A percentile compares a stretch with the other conserved stretches of the same genome.
These are phyloP conservation scores for Tremella fuciformis DNA, from an alignment of 768 basidiomycete genomes.

Conservation along the genomic window DNA sequence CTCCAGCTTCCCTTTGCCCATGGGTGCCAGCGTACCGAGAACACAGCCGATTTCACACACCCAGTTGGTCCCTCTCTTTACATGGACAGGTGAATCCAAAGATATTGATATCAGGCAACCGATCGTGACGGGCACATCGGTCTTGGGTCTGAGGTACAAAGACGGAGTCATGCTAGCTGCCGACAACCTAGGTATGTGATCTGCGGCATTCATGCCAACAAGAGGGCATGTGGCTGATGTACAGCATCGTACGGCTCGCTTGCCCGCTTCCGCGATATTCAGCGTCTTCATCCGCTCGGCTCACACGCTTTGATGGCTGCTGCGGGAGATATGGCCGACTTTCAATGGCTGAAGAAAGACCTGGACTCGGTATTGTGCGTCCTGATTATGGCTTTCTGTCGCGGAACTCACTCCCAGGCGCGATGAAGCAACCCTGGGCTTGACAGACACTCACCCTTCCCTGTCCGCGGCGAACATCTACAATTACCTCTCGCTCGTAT, in stretches of 20 bases:
- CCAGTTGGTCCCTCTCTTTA: conserved; percentile 58
- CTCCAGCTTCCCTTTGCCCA: conserved; percentile 71
- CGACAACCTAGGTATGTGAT: conserved; percentile 79
- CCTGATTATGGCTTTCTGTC: not conserved
- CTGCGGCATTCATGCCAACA: conserved; percentile 7
- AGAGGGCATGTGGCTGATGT: not conserved
- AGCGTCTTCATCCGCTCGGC: conserved; percentile 81
- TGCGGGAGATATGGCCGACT: conserved; percentile 96
- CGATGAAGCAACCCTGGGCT: conserved; percentile 59
- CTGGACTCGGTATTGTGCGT: conserved; percentile 69
- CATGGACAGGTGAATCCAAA: not conserved
- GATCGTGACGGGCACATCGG: conserved; percentile 94
- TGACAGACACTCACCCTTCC: conserved; percentile 74
- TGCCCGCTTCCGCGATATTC: conserved; percentile 90
- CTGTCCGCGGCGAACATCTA: conserved; percentile 88
- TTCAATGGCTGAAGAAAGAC: conserved; percentile 79
- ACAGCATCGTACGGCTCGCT: conserved; percentile 94
- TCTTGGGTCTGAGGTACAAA: conserved; percentile 89
- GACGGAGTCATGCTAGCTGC: conserved; percentile 98
- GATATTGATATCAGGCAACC: conserved; percentile 63
- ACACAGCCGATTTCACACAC: conserved; percentile 60
- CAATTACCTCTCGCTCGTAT: conserved; percentile 81
- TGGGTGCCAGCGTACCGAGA: conserved; percentile 53
- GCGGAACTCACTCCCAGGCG: conserved; percentile 32
- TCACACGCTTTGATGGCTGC: conserved; percentile 82